Evolutionary conservation across 2,329 filamentous ascomycete species (phyloP).

Genomic region (Sordariomycetes sp.): DNA sequence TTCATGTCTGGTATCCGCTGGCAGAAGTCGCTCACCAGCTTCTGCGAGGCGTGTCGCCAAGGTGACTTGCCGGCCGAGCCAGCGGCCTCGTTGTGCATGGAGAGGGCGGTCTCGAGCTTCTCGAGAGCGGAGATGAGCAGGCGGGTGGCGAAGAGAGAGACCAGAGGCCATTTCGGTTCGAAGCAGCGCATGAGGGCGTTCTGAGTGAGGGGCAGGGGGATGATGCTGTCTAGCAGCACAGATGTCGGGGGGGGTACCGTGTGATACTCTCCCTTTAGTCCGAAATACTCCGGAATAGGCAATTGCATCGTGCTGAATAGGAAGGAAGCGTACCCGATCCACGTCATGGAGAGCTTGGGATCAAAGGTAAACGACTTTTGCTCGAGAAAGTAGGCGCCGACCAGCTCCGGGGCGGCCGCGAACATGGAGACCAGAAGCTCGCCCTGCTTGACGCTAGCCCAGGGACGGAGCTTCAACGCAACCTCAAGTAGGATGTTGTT

Average conservation of each 20-base stretch:
- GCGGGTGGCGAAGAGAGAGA: conserved; percentile 75
- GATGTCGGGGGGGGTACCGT: conserved; percentile 66
- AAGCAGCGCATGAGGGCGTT: conserved; percentile 73
- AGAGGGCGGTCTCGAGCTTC: conserved; percentile 59
- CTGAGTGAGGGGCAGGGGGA: conserved; percentile 73
- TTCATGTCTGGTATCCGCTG: conserved; percentile 73
- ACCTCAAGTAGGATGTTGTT: conserved; percentile 75
- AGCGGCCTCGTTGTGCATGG: conserved; percentile 41
- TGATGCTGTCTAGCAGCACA: conserved; percentile 72
- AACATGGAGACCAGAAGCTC: conserved; percentile 77
- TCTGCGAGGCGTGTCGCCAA: conserved; percentile 61
- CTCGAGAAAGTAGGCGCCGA: conserved; percentile 76
- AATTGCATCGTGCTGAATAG: conserved; percentile 72
- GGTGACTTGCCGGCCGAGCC: conserved; percentile 25
- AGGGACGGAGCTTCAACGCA: conserved; percentile 67
- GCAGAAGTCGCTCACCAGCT: conserved; percentile 64
- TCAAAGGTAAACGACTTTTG: conserved; percentile 78
- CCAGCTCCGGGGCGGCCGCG: conserved; percentile 68
- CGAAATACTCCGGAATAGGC: conserved; percentile 62
- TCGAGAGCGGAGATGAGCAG: conserved; percentile 69
- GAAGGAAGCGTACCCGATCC: conserved; percentile 89
- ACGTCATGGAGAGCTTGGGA: conserved; percentile 83
- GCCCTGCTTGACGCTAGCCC: conserved; percentile 70
- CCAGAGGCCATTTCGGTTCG: conserved; percentile 64
- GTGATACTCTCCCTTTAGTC: conserved; percentile 49